Percentiles rank a stretch among this genome's conserved stretches.
phyloP scores from a whole-genome alignment of 2,329 filamentous ascomycete species.

The Ceratocystis cubensis region DNA sequence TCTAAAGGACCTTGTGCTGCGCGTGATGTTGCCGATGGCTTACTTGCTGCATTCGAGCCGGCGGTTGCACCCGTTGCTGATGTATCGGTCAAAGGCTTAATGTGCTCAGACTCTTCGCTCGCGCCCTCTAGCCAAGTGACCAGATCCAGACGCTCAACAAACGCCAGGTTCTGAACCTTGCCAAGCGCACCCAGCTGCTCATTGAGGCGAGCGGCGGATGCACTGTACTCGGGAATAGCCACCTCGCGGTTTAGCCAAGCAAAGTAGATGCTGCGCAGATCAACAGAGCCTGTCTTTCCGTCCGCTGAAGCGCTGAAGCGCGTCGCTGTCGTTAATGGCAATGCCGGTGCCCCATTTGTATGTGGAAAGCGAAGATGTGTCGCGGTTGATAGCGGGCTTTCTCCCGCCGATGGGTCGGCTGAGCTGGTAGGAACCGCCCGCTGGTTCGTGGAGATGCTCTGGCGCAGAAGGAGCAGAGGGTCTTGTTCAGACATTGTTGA shows the following conservation, averaged over 20 bases:
- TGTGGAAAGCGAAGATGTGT: constrained; percentile 63
- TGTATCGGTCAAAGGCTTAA: constrained; percentile 63
- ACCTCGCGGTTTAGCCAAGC: constrained; percentile 90
- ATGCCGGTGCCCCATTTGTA: constrained; percentile 38
- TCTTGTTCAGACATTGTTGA: constrained; percentile 46
- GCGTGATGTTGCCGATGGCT: constrained; percentile 31
- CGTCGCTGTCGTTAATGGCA: constrained; percentile 61
- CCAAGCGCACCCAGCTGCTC: constrained; percentile 54
- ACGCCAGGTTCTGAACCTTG: constrained; percentile 75
- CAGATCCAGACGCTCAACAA: constrained; percentile 81
- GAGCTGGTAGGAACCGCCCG: constrained; percentile 63
- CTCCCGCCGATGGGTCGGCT: constrained; percentile 47
- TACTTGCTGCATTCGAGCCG: constrained; percentile 30
- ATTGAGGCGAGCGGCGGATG: constrained; percentile 67
- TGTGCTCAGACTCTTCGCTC: constrained; percentile 82
- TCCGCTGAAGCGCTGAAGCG: constrained; percentile 67
- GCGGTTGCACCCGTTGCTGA: constrained; percentile 31
- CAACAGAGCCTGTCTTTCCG: constrained; percentile 44
- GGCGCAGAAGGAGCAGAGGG: constrained; percentile 70
- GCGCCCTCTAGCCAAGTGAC: constrained; percentile 89
- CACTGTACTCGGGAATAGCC: constrained; percentile 82
- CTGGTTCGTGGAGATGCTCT: constrained; percentile 60
- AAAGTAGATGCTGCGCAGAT: constrained; percentile 90
- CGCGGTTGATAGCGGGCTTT: constrained; percentile 59
- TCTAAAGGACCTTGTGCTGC: constrained; percentile 58